Percentiles rank a stretch among this genome's conserved stretches.
phyloP scores from a whole-genome alignment of 495 filamentous ascomycete species.

The Penicillium silybi region DNA sequence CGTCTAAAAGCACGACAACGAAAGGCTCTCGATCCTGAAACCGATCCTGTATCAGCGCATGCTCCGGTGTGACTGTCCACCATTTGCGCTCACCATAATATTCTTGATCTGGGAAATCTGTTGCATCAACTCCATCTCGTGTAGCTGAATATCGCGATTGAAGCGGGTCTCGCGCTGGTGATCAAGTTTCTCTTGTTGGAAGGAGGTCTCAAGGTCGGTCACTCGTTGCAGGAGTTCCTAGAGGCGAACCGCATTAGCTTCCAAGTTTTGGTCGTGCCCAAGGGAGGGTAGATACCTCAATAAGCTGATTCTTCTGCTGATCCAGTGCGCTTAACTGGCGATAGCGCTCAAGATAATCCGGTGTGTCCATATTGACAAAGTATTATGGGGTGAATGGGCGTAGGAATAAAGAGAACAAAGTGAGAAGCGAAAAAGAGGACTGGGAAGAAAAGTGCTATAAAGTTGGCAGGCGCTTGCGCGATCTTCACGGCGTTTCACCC shows the following conservation, averaged over 20 bases:
- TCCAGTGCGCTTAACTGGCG: slow-evolving; percentile 44
- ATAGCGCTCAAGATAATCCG: slow-evolving; percentile 44
- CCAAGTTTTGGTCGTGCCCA: neutral
- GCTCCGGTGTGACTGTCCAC: neutral
- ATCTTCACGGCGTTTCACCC: slow-evolving; percentile 11
- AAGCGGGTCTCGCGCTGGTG: slow-evolving; percentile 53
- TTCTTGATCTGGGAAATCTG: slow-evolving; percentile 46
- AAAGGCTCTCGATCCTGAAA: slow-evolving; percentile 70
- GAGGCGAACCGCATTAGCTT: slow-evolving; percentile 13
- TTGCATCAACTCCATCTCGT: slow-evolving; percentile 51
- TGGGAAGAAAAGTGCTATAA: slow-evolving; percentile 9
- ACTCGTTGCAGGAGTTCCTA: slow-evolving; percentile 50
- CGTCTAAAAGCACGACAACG: slow-evolving; percentile 71
- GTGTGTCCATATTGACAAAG: slow-evolving; percentile 27
- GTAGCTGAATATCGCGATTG: slow-evolving; percentile 51
- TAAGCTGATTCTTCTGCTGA: slow-evolving; percentile 50
- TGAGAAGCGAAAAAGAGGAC: slow-evolving; percentile 11
- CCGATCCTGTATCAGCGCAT: slow-evolving; percentile 23
- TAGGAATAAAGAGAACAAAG: neutral
- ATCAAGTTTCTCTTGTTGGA: slow-evolving; percentile 46
- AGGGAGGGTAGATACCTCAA: slow-evolving; percentile 37
- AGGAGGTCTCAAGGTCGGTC: slow-evolving; percentile 43
- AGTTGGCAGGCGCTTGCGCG: slow-evolving; percentile 13
- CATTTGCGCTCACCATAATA: slow-evolving; percentile 42
- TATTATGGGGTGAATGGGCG: neutral